Evolutionary conservation across 148 eudicot genomes (phyloP).

Genomic region (Arbutus unedo): DNA sequence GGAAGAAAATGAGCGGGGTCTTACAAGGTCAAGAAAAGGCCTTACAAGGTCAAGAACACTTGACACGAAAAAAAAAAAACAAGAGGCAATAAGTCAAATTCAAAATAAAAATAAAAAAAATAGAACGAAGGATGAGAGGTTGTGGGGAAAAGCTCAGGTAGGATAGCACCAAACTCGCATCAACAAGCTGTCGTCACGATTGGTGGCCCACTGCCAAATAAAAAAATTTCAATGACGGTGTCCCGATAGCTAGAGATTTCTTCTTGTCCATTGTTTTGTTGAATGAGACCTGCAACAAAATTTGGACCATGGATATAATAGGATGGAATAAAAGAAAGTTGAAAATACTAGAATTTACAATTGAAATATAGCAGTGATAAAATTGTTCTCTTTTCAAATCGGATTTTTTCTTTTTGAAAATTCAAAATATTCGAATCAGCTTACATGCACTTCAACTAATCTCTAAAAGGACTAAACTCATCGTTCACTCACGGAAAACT

Average conservation of each 20-base stretch:
- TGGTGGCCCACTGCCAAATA: not conserved
- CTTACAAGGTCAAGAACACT: slow-evolving; percentile 66
- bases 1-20: slow-evolving; percentile 23
- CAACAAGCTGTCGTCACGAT: slow-evolving; percentile 3
- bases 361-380: too few relatives aligned
- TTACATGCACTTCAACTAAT: too few relatives aligned
- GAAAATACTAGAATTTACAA: too few relatives aligned
- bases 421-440: too few relatives aligned
- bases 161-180: slow-evolving; percentile 41
- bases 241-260: not conserved
- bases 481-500: too few relatives aligned
- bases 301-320: too few relatives aligned
- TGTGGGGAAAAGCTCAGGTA: slow-evolving; percentile 42
- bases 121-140: not conserved
- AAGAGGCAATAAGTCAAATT: slow-evolving; percentile 33
- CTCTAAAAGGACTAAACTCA: too few relatives aligned
- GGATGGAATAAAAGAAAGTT: too few relatives aligned
- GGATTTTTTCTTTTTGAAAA: too few relatives aligned
- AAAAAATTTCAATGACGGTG: not conserved
- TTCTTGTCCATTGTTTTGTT: not conserved
- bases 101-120: not conserved
- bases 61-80: slow-evolving; percentile 19
- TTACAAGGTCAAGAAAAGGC: slow-evolving; percentile 70
- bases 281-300: not conserved
- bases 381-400: too few relatives aligned